Conservation (phyloP, 2,329 filamentous ascomycete genomes). For the Ophiostoma pallidulum region DNA sequence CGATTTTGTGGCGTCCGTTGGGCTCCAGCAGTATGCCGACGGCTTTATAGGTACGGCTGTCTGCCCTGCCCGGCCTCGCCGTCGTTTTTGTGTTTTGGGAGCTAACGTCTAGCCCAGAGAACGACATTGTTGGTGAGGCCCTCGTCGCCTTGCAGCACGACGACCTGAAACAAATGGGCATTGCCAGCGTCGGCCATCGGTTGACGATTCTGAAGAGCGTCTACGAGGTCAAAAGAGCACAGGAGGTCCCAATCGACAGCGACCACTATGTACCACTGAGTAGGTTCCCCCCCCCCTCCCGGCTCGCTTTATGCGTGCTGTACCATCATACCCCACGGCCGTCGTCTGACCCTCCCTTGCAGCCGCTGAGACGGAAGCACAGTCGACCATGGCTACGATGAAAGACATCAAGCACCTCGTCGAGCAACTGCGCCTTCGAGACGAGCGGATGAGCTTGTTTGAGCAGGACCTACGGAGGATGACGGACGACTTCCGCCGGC, state of each 20-base stretch:
- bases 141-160: conserved; percentile 82
- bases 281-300: conserved; percentile 39
- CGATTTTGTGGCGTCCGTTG: conserved; percentile 74
- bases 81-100: conserved; percentile 3
- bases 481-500: conserved; percentile 76
- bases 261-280: conserved; percentile 91
- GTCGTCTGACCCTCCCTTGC: conserved; percentile 1
- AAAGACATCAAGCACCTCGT: conserved; percentile 90
- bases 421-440: conserved; percentile 77
- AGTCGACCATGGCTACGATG: conserved; percentile 79
- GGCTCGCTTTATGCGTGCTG: not conserved
- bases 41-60: conserved; percentile 60
- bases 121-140: conserved; percentile 88
- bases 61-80: conserved; percentile 24
- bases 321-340: no score
- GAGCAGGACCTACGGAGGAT: conserved; percentile 77
- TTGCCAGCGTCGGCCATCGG: conserved; percentile 85
- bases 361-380: conserved; percentile 84
- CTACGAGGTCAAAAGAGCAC: conserved; percentile 91
- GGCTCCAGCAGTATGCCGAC: conserved; percentile 73
- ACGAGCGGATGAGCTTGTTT: conserved; percentile 76
- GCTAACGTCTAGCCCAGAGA: conserved; percentile 47
- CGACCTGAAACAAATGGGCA: conserved; percentile 90
- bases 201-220: conserved; percentile 92
- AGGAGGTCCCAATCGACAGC: conserved; percentile 81